A percentile compares a stretch with the other conserved stretches of the same genome.
Evolutionary conservation across 305 asterid species (phyloP).

Genomic region (Fraxinus velutina): DNA sequence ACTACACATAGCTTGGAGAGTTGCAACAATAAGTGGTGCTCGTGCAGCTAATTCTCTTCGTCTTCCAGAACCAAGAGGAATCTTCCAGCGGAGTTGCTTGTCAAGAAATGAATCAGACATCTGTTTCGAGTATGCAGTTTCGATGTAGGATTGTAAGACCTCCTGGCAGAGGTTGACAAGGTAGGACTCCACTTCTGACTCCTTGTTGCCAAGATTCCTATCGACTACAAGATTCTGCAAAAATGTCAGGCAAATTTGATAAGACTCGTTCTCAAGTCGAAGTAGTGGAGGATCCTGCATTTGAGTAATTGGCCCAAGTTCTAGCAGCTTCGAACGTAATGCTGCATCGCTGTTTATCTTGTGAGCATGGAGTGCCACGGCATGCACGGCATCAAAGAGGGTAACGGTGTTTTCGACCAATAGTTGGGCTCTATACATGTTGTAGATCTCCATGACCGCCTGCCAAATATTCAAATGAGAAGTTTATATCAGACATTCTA

Average conservation of each 20-base stretch:
- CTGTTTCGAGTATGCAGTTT: conserved; percentile 46
- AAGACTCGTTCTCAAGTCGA: conserved; percentile 94
- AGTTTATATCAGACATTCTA: conserved; percentile 19
- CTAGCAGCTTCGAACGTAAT: conserved; percentile 69
- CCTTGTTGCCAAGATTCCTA: conserved; percentile 49
- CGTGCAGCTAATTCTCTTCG: conserved; percentile 89
- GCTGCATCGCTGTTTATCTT: conserved; percentile 58
- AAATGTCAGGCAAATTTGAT: conserved; percentile 87
- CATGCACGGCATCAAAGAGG: conserved; percentile 77
- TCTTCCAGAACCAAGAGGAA: conserved; percentile 84
- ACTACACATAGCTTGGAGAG: conserved; percentile 79
- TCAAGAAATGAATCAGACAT: conserved; percentile 37
- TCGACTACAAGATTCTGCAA: conserved; percentile 75
- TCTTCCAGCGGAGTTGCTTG: conserved; percentile 50
- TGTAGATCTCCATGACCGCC: conserved; percentile 93
- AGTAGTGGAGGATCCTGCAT: conserved; percentile 99
- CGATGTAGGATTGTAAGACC: conserved; percentile 72
- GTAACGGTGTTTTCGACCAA: conserved; percentile 55
- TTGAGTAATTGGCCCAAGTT: conserved; percentile 73
- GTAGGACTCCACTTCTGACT: conserved; percentile 70
- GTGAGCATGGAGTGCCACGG: conserved; percentile 82
- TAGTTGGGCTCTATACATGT: conserved; percentile 66
- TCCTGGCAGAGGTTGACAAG: conserved; percentile 82
- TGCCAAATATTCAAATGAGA: conserved; percentile 37
- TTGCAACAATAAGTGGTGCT: conserved; percentile 81